These are phyloP conservation scores for Jaltomata sinuosa DNA, from an alignment of 257 asterid genomes.

Conservation along the genomic window DNA sequence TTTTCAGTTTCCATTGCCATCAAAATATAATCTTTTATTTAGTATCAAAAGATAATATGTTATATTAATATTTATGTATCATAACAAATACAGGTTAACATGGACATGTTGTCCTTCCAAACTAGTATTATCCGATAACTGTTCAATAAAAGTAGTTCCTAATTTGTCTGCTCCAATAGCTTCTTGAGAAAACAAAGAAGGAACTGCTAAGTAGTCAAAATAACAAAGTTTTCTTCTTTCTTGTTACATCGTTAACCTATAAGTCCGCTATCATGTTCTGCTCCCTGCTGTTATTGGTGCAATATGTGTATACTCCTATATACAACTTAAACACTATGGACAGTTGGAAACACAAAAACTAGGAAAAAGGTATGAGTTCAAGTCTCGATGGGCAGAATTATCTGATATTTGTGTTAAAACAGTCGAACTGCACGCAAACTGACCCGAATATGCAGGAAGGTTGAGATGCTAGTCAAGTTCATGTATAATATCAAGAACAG, in stretches of 20 bases:
- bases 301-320: background rate
- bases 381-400: background rate
- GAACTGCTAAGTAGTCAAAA: background rate
- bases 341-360: background rate
- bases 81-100: background rate
- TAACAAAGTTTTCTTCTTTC: background rate
- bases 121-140: background rate
- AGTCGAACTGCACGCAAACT: background rate
- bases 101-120: background rate
- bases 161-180: background rate
- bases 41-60: too few relatives aligned
- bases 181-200: background rate
- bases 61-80: background rate
- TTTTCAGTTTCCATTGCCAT: too few relatives aligned
- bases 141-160: background rate
- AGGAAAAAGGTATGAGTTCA: background rate
- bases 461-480: background rate
- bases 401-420: background rate
- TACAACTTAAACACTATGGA: background rate
- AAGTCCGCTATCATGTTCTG: background rate
- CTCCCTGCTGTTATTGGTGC: background rate
- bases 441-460: background rate
- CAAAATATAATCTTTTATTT: too few relatives aligned
- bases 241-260: background rate
- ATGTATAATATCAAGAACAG: constrained; percentile 6